Base-by-base conservation (phyloP, 192 early-diverging fungal genomes). In the Tieghemiomyces parasiticus region DNA sequence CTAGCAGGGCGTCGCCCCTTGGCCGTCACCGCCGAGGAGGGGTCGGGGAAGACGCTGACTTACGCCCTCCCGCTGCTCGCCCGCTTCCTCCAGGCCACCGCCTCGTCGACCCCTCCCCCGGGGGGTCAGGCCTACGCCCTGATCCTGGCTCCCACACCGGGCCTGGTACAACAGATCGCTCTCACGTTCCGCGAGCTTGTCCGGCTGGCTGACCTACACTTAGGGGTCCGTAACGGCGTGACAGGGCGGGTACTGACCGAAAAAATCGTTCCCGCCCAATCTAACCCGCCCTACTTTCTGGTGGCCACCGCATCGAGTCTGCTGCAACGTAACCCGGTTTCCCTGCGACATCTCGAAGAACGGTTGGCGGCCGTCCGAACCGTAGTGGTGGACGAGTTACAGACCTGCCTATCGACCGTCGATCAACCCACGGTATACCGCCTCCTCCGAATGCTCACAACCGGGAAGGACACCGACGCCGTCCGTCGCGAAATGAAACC, bases 21-120 rank as follows among this genome's bases (percentile, higher is more conserved):
- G 19, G 26, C 22, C 12, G 8, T 50, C 22, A 22, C 8, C 6
- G 49, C 49, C 10, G 49, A 50, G 22, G 49, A 50, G 22, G n/a
- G 49, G 12, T 50, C 49, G 49, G 49, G 49, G 10, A 50, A 50
- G 49, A 50, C 49, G 8, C 22, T 50, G 49, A 22, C 49, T 8
- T 22, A 14, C 22, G 12, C 22, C 6, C 22, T 50, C 9, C 49
- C 49, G n/a, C 9, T 26, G n/a, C 26, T 50, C 12, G 22, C 49
- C 49, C 49, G 49, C 19, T 22, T 50, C 19, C 22, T 20, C 12
- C n/a, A 26, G 12, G 49, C 49, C 49, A 20, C 9, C 19, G 26
- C 19, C 9, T 50, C 49, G 19, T 26, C 22, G 49, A 10, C 10
- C 12, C 10, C 9, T 16, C 22, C 49, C n/a, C 49, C 49, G 9